phyloP scores from a whole-genome alignment of 2,329 filamentous ascomycete genomes.

The Talaromyces marneffei region DNA sequence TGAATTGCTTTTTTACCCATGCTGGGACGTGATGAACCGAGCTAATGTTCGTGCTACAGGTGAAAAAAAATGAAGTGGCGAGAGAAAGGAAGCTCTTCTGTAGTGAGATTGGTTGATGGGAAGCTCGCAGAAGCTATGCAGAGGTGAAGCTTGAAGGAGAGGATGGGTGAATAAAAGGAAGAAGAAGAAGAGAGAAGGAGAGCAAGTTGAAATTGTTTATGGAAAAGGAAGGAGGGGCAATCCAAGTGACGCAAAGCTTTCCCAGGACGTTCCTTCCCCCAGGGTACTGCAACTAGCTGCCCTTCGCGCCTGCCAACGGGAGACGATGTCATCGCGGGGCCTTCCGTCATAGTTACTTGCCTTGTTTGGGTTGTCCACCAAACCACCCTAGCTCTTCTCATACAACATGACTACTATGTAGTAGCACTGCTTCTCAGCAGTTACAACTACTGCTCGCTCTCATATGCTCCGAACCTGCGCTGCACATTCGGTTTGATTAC shows the following conservation, averaged over 20 bases:
- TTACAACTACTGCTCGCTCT: too few relatives aligned
- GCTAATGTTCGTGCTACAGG: not conserved
- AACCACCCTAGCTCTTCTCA: not conserved
- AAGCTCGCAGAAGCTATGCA: not conserved
- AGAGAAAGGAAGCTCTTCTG: not conserved
- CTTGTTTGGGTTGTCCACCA: not conserved
- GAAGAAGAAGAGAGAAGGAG: constrained; percentile 10
- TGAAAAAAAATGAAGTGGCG: not conserved
- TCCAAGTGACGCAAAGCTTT: constrained; percentile 8
- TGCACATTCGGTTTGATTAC: not conserved
- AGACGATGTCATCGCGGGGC: constrained; percentile 16
- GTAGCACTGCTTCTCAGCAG: too few relatives aligned
- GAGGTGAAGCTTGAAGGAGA: not conserved
- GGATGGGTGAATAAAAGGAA: not conserved
- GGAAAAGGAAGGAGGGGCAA: constrained; percentile 15
- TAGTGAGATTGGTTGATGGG: not conserved
- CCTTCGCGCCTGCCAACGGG: not conserved
- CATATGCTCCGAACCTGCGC: not conserved
- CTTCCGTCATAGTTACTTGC: constrained; percentile 9
- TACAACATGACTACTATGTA: not conserved
- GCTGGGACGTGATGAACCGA: not conserved
- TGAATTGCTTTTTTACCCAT: constrained; percentile 61
- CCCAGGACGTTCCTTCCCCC: not conserved
- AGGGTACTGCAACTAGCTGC: not conserved
- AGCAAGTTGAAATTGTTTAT: constrained; percentile 15